phyloP scores from a whole-genome alignment of 1,139 yeast species.

The Hanseniaspora sp. region DNA sequence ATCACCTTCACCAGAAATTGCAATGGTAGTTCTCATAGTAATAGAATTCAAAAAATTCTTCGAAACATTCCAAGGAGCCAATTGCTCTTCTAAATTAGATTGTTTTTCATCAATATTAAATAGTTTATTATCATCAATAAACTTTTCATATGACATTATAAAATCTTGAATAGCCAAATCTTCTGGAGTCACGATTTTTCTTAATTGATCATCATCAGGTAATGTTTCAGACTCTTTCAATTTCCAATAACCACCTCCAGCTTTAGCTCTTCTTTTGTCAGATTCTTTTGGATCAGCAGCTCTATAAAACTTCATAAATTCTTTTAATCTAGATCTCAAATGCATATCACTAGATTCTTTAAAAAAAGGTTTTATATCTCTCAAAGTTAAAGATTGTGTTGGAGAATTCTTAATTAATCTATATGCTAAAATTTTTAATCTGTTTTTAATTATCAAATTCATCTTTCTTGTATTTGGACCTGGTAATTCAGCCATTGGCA shows the following conservation, averaged over 20 bases:
- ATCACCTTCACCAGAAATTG: slow-evolving; percentile 93
- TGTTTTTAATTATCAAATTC: slow-evolving; percentile 81
- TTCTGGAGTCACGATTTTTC: slow-evolving; percentile 86
- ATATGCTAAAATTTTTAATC: slow-evolving; percentile 87
- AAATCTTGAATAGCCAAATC: slow-evolving; percentile 78
- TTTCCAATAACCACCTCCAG: slow-evolving; percentile 80
- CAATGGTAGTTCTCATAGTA: slow-evolving; percentile 94
- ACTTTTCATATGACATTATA: slow-evolving; percentile 88
- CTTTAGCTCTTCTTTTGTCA: slow-evolving; percentile 1
- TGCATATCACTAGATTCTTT: slow-evolving; percentile 98
- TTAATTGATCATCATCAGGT: slow-evolving; percentile 66
- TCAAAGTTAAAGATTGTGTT: slow-evolving; percentile 66
- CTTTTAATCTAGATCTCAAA: slow-evolving; percentile 86
- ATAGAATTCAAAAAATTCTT: slow-evolving; percentile 86
- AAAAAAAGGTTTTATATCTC: slow-evolving; percentile 82
- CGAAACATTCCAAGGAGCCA: slow-evolving; percentile 89
- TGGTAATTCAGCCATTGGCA: slow-evolving; percentile 90
- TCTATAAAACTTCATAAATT: slow-evolving; percentile 95
- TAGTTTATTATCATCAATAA: slow-evolving; percentile 59
- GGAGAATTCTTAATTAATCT: slow-evolving; percentile 73
- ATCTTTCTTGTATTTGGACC: slow-evolving; percentile 97
- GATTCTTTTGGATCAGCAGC: slow-evolving; percentile 48
- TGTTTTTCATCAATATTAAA: slow-evolving; percentile 38
- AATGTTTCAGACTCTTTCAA: slow-evolving; percentile 61
- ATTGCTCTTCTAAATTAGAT: slow-evolving; percentile 62